phyloP scores from a whole-genome alignment of 805 yeast genomes.

The Nakazawaea pomicola region DNA sequence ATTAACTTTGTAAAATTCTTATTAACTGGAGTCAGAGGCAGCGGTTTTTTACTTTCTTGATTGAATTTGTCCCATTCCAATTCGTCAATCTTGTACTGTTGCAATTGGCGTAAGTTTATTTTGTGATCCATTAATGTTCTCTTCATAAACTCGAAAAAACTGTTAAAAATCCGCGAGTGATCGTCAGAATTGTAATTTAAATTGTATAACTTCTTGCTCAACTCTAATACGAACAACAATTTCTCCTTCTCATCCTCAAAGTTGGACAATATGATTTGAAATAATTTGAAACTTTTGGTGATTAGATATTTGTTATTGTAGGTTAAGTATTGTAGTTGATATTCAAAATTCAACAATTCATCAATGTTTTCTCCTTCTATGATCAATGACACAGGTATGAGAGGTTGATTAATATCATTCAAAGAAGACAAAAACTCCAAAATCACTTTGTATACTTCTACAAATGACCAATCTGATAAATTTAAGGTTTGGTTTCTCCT shows the following conservation, averaged over 20 bases:
- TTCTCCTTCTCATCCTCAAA: conserved; percentile 23
- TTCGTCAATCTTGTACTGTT: conserved; percentile 2
- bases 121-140: neutral
- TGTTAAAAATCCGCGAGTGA: conserved; percentile 23
- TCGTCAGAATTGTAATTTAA: conserved; percentile 17
- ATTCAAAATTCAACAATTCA: conserved; percentile 16
- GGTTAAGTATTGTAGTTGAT: conserved; percentile 7
- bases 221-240: conserved; percentile 26
- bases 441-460: conserved; percentile 28
- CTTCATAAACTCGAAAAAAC: conserved; percentile 7
- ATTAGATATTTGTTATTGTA: conserved; percentile 35
- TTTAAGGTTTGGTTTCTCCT: conserved; percentile 43
- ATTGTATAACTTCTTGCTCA: conserved; percentile 25
- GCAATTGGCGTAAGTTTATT: neutral
- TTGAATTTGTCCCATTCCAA: conserved; percentile 1
- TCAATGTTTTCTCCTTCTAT: conserved; percentile 12
- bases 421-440: conserved; percentile 22
- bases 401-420: conserved; percentile 24
- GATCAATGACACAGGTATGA: conserved; percentile 21
- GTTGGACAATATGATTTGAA: conserved; percentile 22
- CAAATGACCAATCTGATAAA: conserved; percentile 50
- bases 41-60: neutral
- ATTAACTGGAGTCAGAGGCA: neutral
- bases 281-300: conserved; percentile 34
- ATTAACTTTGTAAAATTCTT: neutral